phyloP scores from a whole-genome alignment of 2,329 filamentous ascomycete species.

The Coniochaeta hoffmannii region DNA sequence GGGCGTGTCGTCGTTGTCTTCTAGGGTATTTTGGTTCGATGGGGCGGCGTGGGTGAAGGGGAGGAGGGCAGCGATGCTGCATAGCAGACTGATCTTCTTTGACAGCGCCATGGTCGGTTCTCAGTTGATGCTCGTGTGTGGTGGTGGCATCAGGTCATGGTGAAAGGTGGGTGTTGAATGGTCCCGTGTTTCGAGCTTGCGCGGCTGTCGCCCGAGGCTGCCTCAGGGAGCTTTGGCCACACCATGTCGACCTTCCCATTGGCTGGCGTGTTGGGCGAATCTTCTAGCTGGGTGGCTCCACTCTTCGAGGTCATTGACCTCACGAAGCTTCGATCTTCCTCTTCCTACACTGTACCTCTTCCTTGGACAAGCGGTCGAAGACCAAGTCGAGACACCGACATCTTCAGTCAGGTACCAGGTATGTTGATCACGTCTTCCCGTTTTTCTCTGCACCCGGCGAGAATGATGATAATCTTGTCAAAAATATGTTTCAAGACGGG shows the following conservation, averaged over 20 bases:
- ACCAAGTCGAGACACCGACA: neutral
- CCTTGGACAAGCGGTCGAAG: neutral
- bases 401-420: neutral
- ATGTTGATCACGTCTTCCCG: neutral
- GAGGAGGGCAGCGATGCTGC: slow-evolving; percentile 24
- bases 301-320: neutral
- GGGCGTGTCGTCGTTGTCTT: slow-evolving; percentile 52
- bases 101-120: slow-evolving; percentile 18
- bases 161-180: neutral
- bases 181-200: neutral
- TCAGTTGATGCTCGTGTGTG: neutral
- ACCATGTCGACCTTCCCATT: slow-evolving; percentile 9
- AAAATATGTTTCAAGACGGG: slow-evolving; percentile 32
- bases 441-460: neutral
- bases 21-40: slow-evolving; percentile 15
- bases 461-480: slow-evolving; percentile 15
- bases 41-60: slow-evolving; percentile 23
- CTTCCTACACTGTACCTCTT: neutral
- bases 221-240: neutral
- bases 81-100: slow-evolving; percentile 16
- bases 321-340: neutral
- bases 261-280: slow-evolving; percentile 6
- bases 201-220: neutral
- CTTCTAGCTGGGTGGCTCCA: neutral
- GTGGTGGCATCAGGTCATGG: neutral